These are phyloP conservation scores for Aspergillus olivimuriae DNA, from an alignment of 495 filamentous ascomycete species.

Conservation along the genomic window DNA sequence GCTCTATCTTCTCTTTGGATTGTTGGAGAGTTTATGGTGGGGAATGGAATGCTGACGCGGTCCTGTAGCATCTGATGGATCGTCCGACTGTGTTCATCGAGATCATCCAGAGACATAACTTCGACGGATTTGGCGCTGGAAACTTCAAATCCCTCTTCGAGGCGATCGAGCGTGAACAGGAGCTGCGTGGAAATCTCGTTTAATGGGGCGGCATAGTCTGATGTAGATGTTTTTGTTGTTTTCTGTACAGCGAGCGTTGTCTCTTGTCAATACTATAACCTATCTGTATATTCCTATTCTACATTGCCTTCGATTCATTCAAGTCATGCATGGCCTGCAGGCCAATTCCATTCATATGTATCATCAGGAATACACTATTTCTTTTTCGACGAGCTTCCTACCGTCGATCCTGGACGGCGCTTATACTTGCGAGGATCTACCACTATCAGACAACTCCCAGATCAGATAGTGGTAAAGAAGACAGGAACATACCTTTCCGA, in stretches of 20 bases:
- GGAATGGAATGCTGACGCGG: constrained; percentile 13
- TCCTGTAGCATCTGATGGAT: constrained; percentile 68
- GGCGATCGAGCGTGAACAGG: constrained; percentile 88
- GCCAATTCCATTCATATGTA: too few relatives aligned
- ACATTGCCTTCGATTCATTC: too few relatives aligned
- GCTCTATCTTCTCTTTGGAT: too few relatives aligned
- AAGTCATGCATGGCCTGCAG: too few relatives aligned
- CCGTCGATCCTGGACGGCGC: constrained; percentile 32
- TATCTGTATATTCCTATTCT: too few relatives aligned
- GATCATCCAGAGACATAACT: constrained; percentile 84
- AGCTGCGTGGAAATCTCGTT: constrained; percentile 67
- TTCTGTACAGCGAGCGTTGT: too few relatives aligned
- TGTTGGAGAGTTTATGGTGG: too few relatives aligned
- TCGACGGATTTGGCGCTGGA: constrained; percentile 86
- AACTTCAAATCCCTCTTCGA: constrained; percentile 93
- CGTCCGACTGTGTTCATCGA: constrained; percentile 90
- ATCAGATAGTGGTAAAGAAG: not conserved
- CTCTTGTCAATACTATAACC: too few relatives aligned
- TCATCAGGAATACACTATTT: too few relatives aligned
- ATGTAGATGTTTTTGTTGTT: not conserved
- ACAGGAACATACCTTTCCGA: constrained; percentile 50
- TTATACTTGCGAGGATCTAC: constrained; percentile 66
- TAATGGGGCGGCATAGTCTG: constrained; percentile 8
- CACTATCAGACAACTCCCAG: constrained; percentile 1
- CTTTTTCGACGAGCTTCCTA: constrained; percentile 29